A percentile compares a stretch with the other conserved stretches of the same genome.
Conservation (phyloP, 257 asterid genomes). For the Jaltomata sinuosa region DNA sequence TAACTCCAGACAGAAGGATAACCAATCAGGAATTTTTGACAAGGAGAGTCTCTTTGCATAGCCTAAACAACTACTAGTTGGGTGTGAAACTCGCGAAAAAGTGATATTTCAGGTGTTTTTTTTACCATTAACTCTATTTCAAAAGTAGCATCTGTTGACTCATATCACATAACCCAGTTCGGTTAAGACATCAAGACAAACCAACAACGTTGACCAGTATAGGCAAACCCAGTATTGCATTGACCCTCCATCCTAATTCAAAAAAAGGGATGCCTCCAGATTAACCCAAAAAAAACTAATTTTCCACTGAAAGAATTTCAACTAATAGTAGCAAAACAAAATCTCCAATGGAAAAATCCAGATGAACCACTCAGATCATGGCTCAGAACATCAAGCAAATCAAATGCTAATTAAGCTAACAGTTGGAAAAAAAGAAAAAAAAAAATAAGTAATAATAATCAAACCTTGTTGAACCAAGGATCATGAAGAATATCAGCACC, state of each 20-base stretch:
- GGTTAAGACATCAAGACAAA: neutral
- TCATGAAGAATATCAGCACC: constrained; percentile 98
- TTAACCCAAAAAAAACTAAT: neutral
- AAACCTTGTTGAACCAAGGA: constrained; percentile 97
- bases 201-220: neutral
- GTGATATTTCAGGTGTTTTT: too few relatives aligned
- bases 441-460: too few relatives aligned
- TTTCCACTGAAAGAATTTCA: neutral
- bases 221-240: neutral
- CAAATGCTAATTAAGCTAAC: constrained; percentile 1
- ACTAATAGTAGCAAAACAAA: neutral
- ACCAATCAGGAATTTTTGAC: too few relatives aligned
- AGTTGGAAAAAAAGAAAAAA: neutral
- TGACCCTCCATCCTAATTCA: neutral
- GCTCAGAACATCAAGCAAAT: neutral
- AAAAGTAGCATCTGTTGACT: neutral
- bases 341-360: neutral
- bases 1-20: too few relatives aligned
- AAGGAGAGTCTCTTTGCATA: too few relatives aligned
- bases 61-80: too few relatives aligned
- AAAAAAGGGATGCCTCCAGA: neutral
- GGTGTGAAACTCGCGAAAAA: too few relatives aligned
- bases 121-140: too few relatives aligned
- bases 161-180: neutral
- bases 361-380: neutral